Conservation (phyloP, 1,284 basidiomycete species). For the Heterobasidion parviporum region DNA sequence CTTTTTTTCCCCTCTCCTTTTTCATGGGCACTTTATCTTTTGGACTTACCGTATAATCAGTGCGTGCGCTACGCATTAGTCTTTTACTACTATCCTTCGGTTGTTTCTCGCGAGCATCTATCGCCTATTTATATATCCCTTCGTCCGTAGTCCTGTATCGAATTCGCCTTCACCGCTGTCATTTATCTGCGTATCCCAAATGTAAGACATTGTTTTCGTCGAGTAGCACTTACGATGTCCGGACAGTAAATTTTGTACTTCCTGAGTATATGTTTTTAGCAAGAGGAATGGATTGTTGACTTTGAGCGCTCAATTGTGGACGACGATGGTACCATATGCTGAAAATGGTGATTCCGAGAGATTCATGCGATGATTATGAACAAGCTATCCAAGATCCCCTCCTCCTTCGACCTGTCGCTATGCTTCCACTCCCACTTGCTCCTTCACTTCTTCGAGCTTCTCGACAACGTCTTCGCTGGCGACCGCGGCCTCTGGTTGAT, state of each 20-base stretch:
- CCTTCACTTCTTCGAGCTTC: slow-evolving; percentile 29
- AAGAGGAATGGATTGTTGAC: neutral
- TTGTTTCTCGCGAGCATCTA: slow-evolving; percentile 5
- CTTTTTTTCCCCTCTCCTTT: slow-evolving; percentile 6
- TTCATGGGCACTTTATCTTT: slow-evolving; percentile 7
- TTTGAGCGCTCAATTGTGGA: no score
- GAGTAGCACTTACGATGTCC: neutral
- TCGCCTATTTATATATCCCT: slow-evolving; percentile 13
- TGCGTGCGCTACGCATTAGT: slow-evolving; percentile 6
- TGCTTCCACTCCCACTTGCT: slow-evolving; percentile 18
- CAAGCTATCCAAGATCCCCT: neutral
- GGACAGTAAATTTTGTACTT: neutral
- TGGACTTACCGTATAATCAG: slow-evolving; percentile 8
- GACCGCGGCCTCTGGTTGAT: slow-evolving; percentile 20
- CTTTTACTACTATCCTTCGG: slow-evolving; percentile 9
- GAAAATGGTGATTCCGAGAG: neutral
- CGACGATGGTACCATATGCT: neutral
- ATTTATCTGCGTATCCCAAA: slow-evolving; percentile 1
- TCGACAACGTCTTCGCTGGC: slow-evolving; percentile 37
- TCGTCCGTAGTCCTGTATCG: slow-evolving; percentile 12
- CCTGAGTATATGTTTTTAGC: neutral
- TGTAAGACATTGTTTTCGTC: slow-evolving; percentile 2
- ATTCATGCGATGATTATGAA: neutral
- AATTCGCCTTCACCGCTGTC: slow-evolving; percentile 8
- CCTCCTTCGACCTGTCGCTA: neutral